These are phyloP conservation scores for Platanthera zijinensis DNA, from an alignment of 106 monocot genomes.

Conservation along the genomic window DNA sequence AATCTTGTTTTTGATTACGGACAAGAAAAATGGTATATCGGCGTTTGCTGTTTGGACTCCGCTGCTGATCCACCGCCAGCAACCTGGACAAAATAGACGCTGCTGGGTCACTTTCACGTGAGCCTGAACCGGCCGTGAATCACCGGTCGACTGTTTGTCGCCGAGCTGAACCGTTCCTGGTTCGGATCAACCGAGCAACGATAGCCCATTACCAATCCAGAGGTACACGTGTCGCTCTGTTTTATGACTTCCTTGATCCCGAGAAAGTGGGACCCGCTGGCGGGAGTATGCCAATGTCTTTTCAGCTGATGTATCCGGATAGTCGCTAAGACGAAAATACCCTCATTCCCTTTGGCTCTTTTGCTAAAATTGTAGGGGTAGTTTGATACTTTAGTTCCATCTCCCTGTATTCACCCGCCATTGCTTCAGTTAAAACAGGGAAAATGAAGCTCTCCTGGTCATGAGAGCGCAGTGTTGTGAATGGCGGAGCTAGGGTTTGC, in stretches of 20 bases:
- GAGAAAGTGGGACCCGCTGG: background rate
- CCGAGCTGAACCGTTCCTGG: background rate
- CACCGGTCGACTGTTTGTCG: background rate
- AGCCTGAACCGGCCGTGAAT: background rate
- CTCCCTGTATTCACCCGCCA: background rate
- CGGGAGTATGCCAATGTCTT: background rate
- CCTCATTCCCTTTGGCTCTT: background rate
- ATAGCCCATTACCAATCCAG: background rate
- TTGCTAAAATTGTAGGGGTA: background rate
- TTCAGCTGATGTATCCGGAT: background rate
- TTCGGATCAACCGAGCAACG: background rate
- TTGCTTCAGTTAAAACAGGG: background rate
- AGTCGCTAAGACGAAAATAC: background rate
- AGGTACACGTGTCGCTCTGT: background rate
- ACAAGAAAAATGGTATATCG: background rate
- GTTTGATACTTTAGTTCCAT: background rate
- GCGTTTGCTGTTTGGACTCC: background rate
- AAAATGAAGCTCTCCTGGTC: background rate
- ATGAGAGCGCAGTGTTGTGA: background rate
- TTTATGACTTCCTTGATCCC: background rate
- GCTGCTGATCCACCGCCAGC: background rate
- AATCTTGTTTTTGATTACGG: too few species aligned
- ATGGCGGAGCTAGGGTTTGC: constrained; percentile 28
- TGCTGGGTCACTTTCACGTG: constrained; percentile 1
- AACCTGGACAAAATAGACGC: background rate